These are phyloP conservation scores for Pilatotrama ljubarskyi DNA, from an alignment of 768 basidiomycete species.

Conservation along the genomic window DNA sequence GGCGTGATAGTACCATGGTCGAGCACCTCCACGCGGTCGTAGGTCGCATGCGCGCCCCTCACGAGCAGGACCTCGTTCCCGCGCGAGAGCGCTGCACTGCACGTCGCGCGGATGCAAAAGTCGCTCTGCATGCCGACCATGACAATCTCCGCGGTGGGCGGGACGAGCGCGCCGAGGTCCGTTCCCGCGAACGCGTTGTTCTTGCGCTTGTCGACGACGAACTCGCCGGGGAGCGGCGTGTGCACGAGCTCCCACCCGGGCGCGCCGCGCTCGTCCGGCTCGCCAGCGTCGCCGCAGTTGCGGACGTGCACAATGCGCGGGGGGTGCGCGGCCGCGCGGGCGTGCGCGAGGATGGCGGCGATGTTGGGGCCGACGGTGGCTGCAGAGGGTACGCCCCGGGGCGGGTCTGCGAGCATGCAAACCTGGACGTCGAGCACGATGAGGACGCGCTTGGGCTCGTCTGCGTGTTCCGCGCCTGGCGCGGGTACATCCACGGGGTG, in stretches of 20 bases:
- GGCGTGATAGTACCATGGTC: slow-evolving; percentile 48
- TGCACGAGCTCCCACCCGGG: slow-evolving; percentile 65
- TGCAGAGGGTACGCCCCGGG: slow-evolving; percentile 52
- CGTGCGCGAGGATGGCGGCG: slow-evolving; percentile 46
- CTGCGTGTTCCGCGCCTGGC: not conserved
- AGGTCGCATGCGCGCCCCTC: slow-evolving; percentile 64
- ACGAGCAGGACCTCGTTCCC: slow-evolving; percentile 70
- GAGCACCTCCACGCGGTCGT: slow-evolving; percentile 63
- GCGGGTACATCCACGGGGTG: not conserved
- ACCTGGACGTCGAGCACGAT: slow-evolving; percentile 61
- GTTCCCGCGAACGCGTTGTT: slow-evolving; percentile 73
- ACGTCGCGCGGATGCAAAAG: slow-evolving; percentile 54
- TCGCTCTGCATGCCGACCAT: slow-evolving; percentile 71
- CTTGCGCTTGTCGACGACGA: slow-evolving; percentile 58
- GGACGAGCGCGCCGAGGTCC: slow-evolving; percentile 48
- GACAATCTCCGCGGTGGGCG: slow-evolving; percentile 57
- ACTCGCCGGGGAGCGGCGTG: slow-evolving; percentile 49
- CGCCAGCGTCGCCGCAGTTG: slow-evolving; percentile 61
- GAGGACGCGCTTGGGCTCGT: slow-evolving; percentile 44
- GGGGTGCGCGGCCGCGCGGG: slow-evolving; percentile 47
- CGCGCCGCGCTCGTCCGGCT: slow-evolving; percentile 56
- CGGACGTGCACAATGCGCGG: slow-evolving; percentile 63
- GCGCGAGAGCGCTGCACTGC: slow-evolving; percentile 57
- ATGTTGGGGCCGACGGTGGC: slow-evolving; percentile 48
- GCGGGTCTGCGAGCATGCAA: slow-evolving; percentile 48